phyloP scores from a whole-genome alignment of 1,139 yeast species.

The Zygosaccharomyces sapae region DNA sequence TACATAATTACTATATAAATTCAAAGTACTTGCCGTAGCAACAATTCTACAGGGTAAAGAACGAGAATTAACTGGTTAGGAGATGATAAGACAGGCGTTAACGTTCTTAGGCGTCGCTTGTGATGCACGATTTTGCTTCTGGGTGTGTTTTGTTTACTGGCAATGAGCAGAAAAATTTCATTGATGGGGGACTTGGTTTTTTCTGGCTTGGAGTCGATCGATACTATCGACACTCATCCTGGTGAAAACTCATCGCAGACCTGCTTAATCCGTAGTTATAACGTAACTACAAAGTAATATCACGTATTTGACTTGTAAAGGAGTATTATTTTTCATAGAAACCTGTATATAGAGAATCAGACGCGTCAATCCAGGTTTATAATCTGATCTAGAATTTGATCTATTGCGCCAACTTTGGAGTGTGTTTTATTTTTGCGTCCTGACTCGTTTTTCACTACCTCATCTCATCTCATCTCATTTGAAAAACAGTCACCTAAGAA shows the following conservation, averaged over 20 bases:
- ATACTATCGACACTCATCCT: too few species aligned
- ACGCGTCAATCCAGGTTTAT: not conserved
- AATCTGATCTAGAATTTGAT: not conserved
- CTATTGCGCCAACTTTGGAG: not conserved
- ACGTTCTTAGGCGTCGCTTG: not conserved
- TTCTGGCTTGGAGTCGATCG: too few species aligned
- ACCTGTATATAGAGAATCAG: not conserved
- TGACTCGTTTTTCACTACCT: conserved; percentile 2
- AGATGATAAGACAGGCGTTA: not conserved
- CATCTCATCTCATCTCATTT: conserved; percentile 7
- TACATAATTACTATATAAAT: not conserved
- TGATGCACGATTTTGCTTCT: not conserved
- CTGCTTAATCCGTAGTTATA: too few species aligned
- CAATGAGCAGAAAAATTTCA: too few species aligned
- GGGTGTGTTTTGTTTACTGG: too few species aligned
- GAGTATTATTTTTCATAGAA: too few species aligned
- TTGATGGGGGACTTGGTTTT: too few species aligned
- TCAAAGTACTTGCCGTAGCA: conserved; percentile 5
- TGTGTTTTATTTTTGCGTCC: conserved; percentile 6
- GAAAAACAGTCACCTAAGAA: conserved; percentile 6
- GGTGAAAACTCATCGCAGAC: too few species aligned
- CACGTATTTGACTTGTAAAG: too few species aligned
- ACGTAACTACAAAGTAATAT: too few species aligned
- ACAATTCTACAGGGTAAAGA: not conserved
- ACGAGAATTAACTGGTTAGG: not conserved